phyloP scores from a whole-genome alignment of 2,329 filamentous ascomycete genomes.

The Blastomyces parvus region DNA sequence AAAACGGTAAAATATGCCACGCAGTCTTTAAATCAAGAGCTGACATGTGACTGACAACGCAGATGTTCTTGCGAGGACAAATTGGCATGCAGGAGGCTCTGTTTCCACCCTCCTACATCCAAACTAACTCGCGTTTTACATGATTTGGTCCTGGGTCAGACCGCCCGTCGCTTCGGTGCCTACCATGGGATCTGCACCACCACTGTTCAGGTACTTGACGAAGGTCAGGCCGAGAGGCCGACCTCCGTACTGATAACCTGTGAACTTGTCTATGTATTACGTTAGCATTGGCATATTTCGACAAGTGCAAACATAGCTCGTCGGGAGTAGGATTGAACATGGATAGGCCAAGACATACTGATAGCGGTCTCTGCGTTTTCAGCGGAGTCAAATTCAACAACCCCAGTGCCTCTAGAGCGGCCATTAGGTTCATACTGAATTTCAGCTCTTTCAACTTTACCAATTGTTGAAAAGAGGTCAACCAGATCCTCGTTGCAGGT shows the following conservation, averaged over 20 bases:
- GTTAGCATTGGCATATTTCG: constrained; percentile 1
- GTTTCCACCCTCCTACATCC: too few relatives aligned
- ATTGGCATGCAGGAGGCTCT: neutral
- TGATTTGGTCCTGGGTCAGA: constrained; percentile 96
- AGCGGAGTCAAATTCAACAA: constrained; percentile 80
- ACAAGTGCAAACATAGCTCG: neutral
- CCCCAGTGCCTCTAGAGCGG: constrained; percentile 85
- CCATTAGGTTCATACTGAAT: constrained; percentile 98
- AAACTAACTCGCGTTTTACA: constrained; percentile 47
- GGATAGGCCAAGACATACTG: constrained; percentile 36
- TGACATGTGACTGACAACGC: neutral
- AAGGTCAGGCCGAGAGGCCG: constrained; percentile 87
- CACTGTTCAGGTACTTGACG: constrained; percentile 77
- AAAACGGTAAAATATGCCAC: neutral
- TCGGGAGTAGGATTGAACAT: constrained; percentile 7
- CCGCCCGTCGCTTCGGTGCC: constrained; percentile 57
- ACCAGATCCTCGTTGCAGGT: constrained; percentile 97
- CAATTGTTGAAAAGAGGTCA: constrained; percentile 94
- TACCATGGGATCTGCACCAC: constrained; percentile 66
- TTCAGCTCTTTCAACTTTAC: constrained; percentile 96
- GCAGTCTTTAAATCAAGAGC: neutral
- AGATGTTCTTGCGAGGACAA: neutral
- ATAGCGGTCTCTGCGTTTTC: constrained; percentile 90
- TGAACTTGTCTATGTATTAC: constrained; percentile 64
- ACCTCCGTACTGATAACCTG: constrained; percentile 92